Base-by-base conservation (phyloP, 805 yeast genomes). In the Yamadazyma laniorum region DNA sequence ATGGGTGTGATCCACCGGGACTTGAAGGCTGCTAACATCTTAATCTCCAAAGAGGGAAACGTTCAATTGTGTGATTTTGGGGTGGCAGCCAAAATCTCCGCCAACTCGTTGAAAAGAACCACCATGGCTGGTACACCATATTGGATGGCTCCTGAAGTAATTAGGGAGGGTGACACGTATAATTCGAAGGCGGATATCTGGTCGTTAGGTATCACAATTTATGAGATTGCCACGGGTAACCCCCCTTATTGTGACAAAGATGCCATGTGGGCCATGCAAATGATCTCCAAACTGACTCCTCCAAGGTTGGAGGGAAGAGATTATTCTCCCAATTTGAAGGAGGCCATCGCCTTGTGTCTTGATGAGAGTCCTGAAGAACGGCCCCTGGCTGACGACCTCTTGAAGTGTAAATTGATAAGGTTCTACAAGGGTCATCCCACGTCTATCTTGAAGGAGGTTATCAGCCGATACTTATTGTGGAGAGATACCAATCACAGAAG, bases 71-170 rank as follows among this genome's bases (percentile, higher is more conserved):
- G 98, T 71, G 99, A 93, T 61, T 93, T 93, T 63, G 99, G 99
- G 22, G 99, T 95, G 16, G 99, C 99, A 1, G 97, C 97, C 1
- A 91, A 88, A 56, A 67, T 90, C 30, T 79, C 95, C 2, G 74
- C 90, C 25, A 75, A 82, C 26, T 78, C 80, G 14, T 59, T 82
- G 32, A 87, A 89, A 56, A 72, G 99, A 51, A 85, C 91, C 25
- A 93, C 99, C 0, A 89, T 95, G 79, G 98, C 96, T 0, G 95
- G 95, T 6, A 85, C 95, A 0, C 95, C 95, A 0, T 93, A 89
- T 57, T 93, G 99, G 99, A 93, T 93, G 99, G 97, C 99, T 0
- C 99, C 99, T 0, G 99, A 91, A 59, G 99, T 91, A 22, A 91
- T 91, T 27, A 75, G 86, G 65, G 97, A 91, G 59, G 95, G 95